phyloP scores from a whole-genome alignment of 495 filamentous ascomycete genomes.

The Glarea lozoyensis region DNA sequence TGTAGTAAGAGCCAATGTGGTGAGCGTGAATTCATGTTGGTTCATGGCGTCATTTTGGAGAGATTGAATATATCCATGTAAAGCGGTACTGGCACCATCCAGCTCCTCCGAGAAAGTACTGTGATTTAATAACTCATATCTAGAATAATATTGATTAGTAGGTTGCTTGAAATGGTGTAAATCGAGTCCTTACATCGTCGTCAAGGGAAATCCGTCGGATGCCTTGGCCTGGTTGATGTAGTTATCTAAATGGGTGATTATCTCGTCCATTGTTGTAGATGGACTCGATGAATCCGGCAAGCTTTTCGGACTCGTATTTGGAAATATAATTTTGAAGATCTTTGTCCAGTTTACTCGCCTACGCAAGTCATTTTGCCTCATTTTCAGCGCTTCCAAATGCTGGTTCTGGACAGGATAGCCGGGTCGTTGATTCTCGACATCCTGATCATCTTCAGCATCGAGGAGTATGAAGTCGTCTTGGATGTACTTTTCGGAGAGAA shows the following conservation, averaged over 20 bases:
- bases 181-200: background rate
- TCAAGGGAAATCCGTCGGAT: conserved; percentile 2
- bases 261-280: background rate
- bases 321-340: conserved; percentile 6
- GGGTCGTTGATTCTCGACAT: background rate
- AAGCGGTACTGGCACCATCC: conserved; percentile 6
- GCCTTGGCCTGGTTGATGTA: conserved; percentile 4
- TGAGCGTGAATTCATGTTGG: conserved; percentile 4
- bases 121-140: conserved; percentile 9
- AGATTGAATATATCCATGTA: conserved; percentile 10
- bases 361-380: conserved; percentile 1
- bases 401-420: background rate
- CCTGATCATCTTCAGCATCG: background rate
- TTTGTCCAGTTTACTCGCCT: conserved; percentile 6
- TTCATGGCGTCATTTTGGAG: conserved; percentile 3
- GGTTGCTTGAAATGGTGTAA: background rate
- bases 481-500: too few species aligned
- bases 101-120: conserved; percentile 13
- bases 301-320: background rate
- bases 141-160: conserved; percentile 2
- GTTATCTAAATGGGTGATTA: conserved; percentile 3
- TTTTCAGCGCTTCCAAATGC: background rate
- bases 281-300: background rate
- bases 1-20: conserved; percentile 6
- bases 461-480: background rate